These are phyloP conservation scores for Mycogone perniciosa DNA, from an alignment of 2,329 filamentous ascomycete species.

Conservation along the genomic window DNA sequence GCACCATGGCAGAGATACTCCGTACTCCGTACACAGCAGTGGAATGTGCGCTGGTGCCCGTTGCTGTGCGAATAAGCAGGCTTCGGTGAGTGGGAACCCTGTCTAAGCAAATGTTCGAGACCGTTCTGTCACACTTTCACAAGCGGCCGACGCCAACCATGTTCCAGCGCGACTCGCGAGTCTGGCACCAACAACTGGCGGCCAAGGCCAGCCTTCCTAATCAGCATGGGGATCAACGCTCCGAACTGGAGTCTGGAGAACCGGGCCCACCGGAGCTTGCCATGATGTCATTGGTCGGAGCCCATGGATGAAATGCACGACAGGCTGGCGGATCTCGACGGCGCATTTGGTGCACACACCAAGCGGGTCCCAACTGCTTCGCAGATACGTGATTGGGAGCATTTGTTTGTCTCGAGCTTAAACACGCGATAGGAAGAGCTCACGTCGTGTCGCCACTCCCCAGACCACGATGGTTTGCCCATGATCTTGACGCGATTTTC, in stretches of 20 bases:
- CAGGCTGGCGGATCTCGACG: not conserved
- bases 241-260: not conserved
- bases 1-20: not conserved
- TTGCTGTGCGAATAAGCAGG: not conserved
- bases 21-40: not conserved
- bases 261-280: conserved; percentile 1
- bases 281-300: conserved; percentile 2
- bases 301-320: not conserved
- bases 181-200: not conserved
- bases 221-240: not conserved
- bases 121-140: not conserved
- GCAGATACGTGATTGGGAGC: not conserved
- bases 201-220: not conserved
- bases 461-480: not conserved
- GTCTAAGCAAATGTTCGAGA: conserved; percentile 3
- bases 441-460: not conserved
- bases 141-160: not conserved
- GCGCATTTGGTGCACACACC: not conserved
- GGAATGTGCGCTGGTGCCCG: not conserved
- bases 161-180: not conserved
- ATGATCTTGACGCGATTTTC: not conserved
- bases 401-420: not conserved
- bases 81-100: too few species aligned
- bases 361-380: not conserved
- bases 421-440: too few species aligned